Percentiles rank a stretch among this genome's conserved stretches.
Evolutionary conservation across 1,139 yeast species (phyloP).

Genomic region (Yamadazyma conglobata): DNA sequence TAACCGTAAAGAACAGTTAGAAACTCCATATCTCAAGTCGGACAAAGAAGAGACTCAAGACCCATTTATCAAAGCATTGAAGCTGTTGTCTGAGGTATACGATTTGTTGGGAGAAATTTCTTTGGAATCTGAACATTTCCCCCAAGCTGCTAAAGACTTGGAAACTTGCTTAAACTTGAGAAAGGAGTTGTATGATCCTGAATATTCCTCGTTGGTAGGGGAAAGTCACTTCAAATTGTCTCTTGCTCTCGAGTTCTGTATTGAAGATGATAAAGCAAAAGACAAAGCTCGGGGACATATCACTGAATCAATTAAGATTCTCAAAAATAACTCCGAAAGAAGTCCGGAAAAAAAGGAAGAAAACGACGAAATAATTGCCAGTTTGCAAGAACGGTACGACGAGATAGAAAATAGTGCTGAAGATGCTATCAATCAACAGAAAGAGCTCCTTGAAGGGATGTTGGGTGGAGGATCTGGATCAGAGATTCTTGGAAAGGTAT

Average conservation of each 20-base stretch:
- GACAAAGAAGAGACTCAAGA: slow-evolving; percentile 32
- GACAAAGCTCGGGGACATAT: slow-evolving; percentile 56
- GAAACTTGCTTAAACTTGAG: slow-evolving; percentile 55
- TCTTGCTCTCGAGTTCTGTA: slow-evolving; percentile 70
- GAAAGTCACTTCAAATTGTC: slow-evolving; percentile 84
- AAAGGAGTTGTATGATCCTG: slow-evolving; percentile 45
- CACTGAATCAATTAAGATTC: slow-evolving; percentile 58
- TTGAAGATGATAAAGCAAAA: slow-evolving; percentile 48
- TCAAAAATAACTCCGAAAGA: slow-evolving; percentile 37
- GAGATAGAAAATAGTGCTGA: slow-evolving; percentile 55
- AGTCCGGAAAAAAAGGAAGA: slow-evolving; percentile 34
- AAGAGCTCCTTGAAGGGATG: slow-evolving; percentile 59
- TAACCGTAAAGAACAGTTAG: slow-evolving; percentile 13
- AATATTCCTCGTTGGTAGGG: slow-evolving; percentile 58
- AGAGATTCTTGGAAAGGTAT: slow-evolving; percentile 9
- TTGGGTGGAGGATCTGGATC: slow-evolving; percentile 44
- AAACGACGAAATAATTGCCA: slow-evolving; percentile 51
- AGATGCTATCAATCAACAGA: slow-evolving; percentile 51
- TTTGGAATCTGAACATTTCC: slow-evolving; percentile 78
- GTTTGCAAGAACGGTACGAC: slow-evolving; percentile 47
- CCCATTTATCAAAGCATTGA: slow-evolving; percentile 34
- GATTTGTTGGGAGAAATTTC: slow-evolving; percentile 88
- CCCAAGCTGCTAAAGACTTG: slow-evolving; percentile 71
- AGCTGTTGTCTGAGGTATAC: slow-evolving; percentile 69
- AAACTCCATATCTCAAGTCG: slow-evolving; percentile 32